Base-by-base conservation (phyloP, 2,329 filamentous ascomycete species). In the Colletotrichum coccodes region DNA sequence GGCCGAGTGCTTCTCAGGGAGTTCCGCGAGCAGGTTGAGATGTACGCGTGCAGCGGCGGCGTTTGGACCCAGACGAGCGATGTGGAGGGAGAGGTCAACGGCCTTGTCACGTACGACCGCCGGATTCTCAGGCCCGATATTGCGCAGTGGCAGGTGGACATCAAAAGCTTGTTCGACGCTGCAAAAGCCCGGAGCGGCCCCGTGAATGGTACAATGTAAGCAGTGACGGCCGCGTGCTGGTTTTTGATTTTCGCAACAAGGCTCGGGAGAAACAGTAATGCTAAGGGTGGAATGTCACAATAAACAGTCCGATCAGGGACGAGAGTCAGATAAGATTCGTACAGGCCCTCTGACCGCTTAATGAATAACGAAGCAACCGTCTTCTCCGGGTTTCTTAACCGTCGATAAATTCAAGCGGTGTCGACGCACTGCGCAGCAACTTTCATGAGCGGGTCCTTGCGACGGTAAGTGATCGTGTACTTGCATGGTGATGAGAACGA, bases 61-160 rank as follows among this genome's bases (percentile, higher is more conserved):
- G 86, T 93, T 0, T 93, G 90, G 86, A 93, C 91, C 1, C 91
- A 93, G 80, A 93, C 91, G 0, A 92, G 89, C 0, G 91, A 93
- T 72, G 91, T 93, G 0, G 91, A 93, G 75, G 91, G 91, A 5
- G 91, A 93, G 76, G 89, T 93, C 9, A 94, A 93, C 72, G 91
- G 91, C 0, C 80, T 94, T 64, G 76, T 92, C 72, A 92, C 90
- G 0, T 92, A 92, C 72, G 91, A 93, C 76, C 86, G 91, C 1
- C 82, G 90, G 0, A 66, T 91, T 0, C 75, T 90, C 38, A 81
- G 91, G 1, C 85, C 87, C 5, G 80, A 92, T 66, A 78, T 81
- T 44, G 76, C 79, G 8, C 86, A 89, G 78, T 92, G 90, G 90
- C 84, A 82, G 73, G 75, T 74, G 0, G 89, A 91, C 74, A 91